Percentiles rank a stretch among this genome's conserved stretches.
These are phyloP conservation scores for Puccinia triticina DNA, from an alignment of 1,284 basidiomycete species.

Conservation along the genomic window DNA sequence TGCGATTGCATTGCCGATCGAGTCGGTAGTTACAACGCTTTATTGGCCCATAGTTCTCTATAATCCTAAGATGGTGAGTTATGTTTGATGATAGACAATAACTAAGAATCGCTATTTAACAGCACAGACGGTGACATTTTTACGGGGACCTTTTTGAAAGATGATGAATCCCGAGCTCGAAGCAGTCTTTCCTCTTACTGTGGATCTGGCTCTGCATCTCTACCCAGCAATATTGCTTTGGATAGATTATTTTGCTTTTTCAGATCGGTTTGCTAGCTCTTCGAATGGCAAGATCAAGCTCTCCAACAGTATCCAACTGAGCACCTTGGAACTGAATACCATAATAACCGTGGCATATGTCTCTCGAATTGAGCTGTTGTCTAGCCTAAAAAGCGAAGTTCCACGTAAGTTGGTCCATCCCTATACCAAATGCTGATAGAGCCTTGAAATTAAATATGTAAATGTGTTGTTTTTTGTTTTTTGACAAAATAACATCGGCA, in stretches of 20 bases:
- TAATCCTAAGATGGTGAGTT: background rate
- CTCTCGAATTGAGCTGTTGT: background rate
- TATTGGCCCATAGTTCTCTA: constrained; percentile 18
- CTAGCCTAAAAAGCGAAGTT: background rate
- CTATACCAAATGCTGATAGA: background rate
- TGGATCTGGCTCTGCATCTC: constrained; percentile 10
- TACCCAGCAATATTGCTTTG: constrained; percentile 9
- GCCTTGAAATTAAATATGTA: too few relatives aligned
- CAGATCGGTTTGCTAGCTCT: background rate
- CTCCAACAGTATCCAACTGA: background rate
- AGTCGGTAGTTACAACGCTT: constrained; percentile 19
- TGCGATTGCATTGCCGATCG: constrained; percentile 2
- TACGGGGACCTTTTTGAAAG: background rate
- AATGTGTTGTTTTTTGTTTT: background rate
- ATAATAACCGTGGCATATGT: background rate
- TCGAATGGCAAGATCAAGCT: constrained; percentile 1
- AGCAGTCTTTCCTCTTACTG: background rate
- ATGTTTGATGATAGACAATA: background rate
- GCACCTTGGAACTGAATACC: background rate
- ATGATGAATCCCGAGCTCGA: background rate
- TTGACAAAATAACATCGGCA: background rate
- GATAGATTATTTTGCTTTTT: constrained; percentile 21
- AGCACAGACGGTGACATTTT: background rate
- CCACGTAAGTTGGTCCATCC: background rate
- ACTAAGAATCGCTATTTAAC: background rate